A percentile compares a stretch with the other conserved stretches of the same genome.
These are phyloP conservation scores for Oehlia diaphana DNA, from an alignment of 192 early-diverging fungal genomes.

Conservation along the genomic window DNA sequence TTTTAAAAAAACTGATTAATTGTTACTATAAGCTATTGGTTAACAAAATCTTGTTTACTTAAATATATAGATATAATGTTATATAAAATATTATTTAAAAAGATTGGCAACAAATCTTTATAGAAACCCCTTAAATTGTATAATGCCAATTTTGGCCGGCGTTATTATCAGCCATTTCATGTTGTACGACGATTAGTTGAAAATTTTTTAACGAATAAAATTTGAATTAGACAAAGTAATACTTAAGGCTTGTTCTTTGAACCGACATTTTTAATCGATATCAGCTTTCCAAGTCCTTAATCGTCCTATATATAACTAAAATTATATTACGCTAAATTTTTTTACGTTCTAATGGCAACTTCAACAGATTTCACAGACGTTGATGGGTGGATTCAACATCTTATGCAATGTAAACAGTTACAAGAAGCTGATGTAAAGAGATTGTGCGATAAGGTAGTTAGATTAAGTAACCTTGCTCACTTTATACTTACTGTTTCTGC, in stretches of 20 bases:
- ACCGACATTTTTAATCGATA: not conserved
- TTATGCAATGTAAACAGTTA: slow-evolving; percentile 95
- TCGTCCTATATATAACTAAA: not conserved
- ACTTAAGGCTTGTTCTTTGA: not conserved
- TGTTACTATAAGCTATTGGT: too few relatives aligned
- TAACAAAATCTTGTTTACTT: too few relatives aligned
- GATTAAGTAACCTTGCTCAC: slow-evolving; percentile 63
- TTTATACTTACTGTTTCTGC: not conserved
- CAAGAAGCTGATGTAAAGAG: slow-evolving; percentile 92
- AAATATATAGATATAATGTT: too few relatives aligned
- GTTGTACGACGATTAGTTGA: not conserved
- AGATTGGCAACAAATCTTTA: too few relatives aligned
- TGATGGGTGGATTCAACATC: slow-evolving; percentile 88
- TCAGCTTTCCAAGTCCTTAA: not conserved
- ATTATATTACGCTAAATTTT: not conserved
- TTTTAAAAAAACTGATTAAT: too few relatives aligned
- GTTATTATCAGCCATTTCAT: too few relatives aligned
- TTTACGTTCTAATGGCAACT: slow-evolving; percentile 33
- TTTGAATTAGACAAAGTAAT: not conserved
- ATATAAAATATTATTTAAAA: too few relatives aligned
- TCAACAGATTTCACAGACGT: slow-evolving; percentile 78
- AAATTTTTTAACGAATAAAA: not conserved
- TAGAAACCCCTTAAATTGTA: too few relatives aligned
- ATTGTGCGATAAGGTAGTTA: slow-evolving; percentile 91
- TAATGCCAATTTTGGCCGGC: too few relatives aligned